Conservation (phyloP, 2,329 filamentous ascomycete genomes). For the Phialophora verrucosa region DNA sequence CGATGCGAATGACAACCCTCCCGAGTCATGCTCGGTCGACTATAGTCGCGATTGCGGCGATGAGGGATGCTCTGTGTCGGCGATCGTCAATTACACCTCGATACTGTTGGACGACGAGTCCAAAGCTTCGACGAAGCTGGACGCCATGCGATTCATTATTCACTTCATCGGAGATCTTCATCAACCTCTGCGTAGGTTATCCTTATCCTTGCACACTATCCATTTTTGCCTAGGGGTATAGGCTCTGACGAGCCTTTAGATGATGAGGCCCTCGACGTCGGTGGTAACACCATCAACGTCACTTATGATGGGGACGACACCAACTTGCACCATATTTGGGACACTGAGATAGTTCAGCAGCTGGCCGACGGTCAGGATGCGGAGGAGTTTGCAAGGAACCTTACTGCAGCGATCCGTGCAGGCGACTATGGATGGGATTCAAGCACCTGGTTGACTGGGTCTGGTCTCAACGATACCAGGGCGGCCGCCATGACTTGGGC, state of each 20-base stretch:
- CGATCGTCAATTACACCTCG: conserved; percentile 57
- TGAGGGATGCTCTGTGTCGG: conserved; percentile 58
- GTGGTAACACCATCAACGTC: conserved; percentile 73
- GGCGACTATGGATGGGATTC: conserved; percentile 43
- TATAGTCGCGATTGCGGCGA: conserved; percentile 56
- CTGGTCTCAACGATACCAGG: conserved; percentile 24
- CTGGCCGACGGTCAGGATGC: conserved; percentile 49
- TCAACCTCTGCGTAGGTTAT: conserved; percentile 66
- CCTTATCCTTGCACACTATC: not conserved
- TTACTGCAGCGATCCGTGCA: conserved; percentile 52
- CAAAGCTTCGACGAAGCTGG: conserved; percentile 41
- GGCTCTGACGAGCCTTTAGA: conserved; percentile 38
- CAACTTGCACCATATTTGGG: conserved; percentile 77
- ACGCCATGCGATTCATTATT: conserved; percentile 56
- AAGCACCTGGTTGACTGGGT: conserved; percentile 16
- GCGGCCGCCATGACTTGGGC: conserved; percentile 59
- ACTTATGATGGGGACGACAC: conserved; percentile 62
- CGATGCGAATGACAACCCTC: conserved; percentile 32
- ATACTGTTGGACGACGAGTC: conserved; percentile 48
- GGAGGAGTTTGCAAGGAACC: conserved; percentile 60
- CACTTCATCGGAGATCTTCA: conserved; percentile 72
- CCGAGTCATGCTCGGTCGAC: conserved; percentile 31
- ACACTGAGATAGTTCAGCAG: conserved; percentile 60
- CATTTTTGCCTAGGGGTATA: not conserved
- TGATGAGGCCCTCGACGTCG: conserved; percentile 63